Evolutionary conservation across 139 green algal genomes (phyloP).

Genomic region (Chlorella sorokiniana): DNA sequence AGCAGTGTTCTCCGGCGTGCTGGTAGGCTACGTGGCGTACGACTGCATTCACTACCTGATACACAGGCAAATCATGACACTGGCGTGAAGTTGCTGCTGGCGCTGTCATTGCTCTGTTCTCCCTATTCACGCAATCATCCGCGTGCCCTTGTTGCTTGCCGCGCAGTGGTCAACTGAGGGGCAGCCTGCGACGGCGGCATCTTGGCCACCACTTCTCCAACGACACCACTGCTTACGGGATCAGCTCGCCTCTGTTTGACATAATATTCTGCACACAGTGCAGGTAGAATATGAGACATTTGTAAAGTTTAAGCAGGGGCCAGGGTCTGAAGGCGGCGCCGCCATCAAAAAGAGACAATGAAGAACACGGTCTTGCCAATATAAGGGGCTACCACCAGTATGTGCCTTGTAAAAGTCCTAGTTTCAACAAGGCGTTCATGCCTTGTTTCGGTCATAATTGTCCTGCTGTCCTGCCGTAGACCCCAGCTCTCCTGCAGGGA

Average conservation of each 20-base stretch:
- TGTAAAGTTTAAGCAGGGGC: too few relatives aligned
- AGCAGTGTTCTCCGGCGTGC: conserved; percentile 70
- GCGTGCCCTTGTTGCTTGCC: neutral
- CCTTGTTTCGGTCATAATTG: too few relatives aligned
- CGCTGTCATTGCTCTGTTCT: neutral
- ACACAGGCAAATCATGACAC: conserved; percentile 44
- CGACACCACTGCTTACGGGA: conserved; percentile 69
- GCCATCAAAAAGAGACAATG: too few relatives aligned
- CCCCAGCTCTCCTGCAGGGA: too few relatives aligned
- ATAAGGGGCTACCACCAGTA: too few relatives aligned
- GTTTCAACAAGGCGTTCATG: too few relatives aligned
- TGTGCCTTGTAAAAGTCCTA: too few relatives aligned
- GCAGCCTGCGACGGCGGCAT: conserved; percentile 60
- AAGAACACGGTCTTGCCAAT: too few relatives aligned
- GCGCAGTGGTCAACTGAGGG: conserved; percentile 43
- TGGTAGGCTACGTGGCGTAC: conserved; percentile 91
- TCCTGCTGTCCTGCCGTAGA: too few relatives aligned
- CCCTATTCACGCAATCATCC: conserved; percentile 18
- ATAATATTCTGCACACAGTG: conserved; percentile 63
- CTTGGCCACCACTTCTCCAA: conserved; percentile 85
- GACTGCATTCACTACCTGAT: conserved; percentile 90
- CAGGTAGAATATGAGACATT: neutral
- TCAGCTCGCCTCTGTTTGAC: conserved; percentile 81
- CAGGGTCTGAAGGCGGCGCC: too few relatives aligned
- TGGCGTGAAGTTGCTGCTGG: neutral